phyloP scores from a whole-genome alignment of 805 yeast genomes.

The Komagataella populi region DNA sequence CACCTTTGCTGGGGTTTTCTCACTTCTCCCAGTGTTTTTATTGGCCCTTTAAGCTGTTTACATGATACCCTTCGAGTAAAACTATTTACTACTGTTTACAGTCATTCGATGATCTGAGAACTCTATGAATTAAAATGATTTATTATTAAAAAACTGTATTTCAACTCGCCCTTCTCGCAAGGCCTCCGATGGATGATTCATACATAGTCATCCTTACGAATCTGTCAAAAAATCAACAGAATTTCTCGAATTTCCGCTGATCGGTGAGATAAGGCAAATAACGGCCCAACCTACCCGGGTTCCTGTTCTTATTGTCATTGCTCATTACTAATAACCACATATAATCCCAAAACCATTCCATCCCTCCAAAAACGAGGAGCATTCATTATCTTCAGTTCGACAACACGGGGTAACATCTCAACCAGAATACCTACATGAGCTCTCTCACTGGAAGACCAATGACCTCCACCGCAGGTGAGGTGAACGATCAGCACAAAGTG shows the following conservation, averaged over 20 bases:
- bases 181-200: neutral
- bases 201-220: neutral
- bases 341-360: neutral
- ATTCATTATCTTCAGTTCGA: neutral
- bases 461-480: neutral
- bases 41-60: neutral
- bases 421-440: neutral
- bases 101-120: neutral
- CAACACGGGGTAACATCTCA: neutral
- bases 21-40: neutral
- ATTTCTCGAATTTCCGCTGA: neutral
- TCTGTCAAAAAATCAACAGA: neutral
- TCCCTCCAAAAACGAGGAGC: neutral
- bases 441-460: neutral
- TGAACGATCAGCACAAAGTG: constrained; percentile 25
- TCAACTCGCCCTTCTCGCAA: too few relatives aligned
- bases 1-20: neutral
- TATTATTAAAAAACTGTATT: neutral
- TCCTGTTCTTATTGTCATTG: neutral
- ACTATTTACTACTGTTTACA: neutral
- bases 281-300: neutral
- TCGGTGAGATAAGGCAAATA: neutral
- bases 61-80: neutral
- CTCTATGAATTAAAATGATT: too few relatives aligned
- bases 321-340: neutral